Percentiles rank a stretch among this genome's conserved stretches.
phyloP scores from a whole-genome alignment of 2,329 filamentous ascomycete genomes.

The Talaromyces sp. region DNA sequence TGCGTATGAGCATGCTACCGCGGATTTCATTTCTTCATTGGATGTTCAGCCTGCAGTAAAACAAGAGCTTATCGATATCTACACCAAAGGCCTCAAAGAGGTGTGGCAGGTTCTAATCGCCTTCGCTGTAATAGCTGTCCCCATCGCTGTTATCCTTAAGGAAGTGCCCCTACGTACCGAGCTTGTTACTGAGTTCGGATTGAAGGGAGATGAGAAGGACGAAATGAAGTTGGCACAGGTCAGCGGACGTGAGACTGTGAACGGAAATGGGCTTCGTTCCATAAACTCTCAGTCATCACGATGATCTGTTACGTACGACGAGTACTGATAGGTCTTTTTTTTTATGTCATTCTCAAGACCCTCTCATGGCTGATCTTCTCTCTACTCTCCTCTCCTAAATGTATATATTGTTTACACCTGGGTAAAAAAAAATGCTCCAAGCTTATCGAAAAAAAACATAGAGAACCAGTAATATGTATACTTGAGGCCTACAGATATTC shows the following conservation, averaged over 20 bases:
- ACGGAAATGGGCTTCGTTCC: background rate
- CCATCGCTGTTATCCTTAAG: background rate
- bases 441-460: no score
- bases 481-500: no score
- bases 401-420: background rate
- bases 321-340: no score
- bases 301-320: background rate
- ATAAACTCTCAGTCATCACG: background rate
- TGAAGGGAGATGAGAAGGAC: background rate
- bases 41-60: background rate
- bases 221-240: background rate
- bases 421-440: background rate
- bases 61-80: background rate
- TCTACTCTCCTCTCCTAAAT: background rate
- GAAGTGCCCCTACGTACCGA: background rate
- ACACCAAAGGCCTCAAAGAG: background rate
- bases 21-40: background rate
- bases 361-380: background rate
- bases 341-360: background rate
- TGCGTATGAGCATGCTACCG: background rate
- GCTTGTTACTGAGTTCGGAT: background rate
- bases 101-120: background rate
- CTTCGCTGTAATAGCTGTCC: background rate
- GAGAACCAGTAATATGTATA: background rate
- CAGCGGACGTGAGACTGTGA: background rate